A percentile compares a stretch with the other conserved stretches of the same genome.
Conservation (phyloP, 169 alveolate species). For the Amoebophrya sp. region DNA sequence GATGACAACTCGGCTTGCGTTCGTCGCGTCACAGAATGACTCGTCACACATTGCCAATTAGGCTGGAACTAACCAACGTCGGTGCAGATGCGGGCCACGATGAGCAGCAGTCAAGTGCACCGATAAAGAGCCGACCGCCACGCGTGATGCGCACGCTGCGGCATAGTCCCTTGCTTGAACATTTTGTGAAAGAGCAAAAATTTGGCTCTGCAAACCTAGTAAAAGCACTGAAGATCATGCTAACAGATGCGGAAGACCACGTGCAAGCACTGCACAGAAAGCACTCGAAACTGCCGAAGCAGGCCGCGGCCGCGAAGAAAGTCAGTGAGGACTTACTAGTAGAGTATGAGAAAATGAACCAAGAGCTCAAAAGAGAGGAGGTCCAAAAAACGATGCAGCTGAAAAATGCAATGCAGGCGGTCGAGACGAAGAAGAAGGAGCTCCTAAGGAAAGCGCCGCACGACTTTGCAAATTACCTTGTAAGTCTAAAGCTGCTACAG, state of each 20-base stretch:
- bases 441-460: background rate
- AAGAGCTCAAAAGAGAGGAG: background rate
- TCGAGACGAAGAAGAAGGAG: background rate
- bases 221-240: background rate
- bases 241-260: background rate
- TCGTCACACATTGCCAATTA: no score
- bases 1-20: no score
- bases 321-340: background rate
- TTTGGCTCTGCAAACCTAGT: background rate
- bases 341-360: background rate
- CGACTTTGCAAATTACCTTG: conserved; percentile 8
- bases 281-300: background rate
- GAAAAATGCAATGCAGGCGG: background rate
- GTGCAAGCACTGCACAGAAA: background rate
- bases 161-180: background rate
- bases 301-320: conserved; percentile 16
- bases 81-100: no score
- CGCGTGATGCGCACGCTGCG: background rate
- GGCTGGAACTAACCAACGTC: no score
- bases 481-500: background rate
- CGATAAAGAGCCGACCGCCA: background rate
- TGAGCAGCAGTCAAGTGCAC: no score
- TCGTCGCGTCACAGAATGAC: no score
- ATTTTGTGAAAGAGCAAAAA: background rate
- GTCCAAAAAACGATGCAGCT: background rate